Evolutionary conservation across 768 basidiomycete genomes (phyloP).

Genomic region (Crepidotus variabilis): DNA sequence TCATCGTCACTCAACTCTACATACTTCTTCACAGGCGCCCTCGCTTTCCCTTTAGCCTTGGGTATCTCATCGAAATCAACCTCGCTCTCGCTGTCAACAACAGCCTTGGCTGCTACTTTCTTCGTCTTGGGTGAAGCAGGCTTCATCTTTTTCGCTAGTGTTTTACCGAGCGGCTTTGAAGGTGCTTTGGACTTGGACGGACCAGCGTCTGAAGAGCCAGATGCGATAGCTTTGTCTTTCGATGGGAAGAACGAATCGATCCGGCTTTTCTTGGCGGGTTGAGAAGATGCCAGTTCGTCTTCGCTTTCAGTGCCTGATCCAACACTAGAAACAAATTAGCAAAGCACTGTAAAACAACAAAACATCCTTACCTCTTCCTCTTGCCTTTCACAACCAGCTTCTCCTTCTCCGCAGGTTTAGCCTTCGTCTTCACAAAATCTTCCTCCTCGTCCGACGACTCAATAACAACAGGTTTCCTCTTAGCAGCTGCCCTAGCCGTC

Average conservation of each 20-base stretch:
- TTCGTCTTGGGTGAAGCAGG: constrained; percentile 49
- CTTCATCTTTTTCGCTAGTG: constrained; percentile 55
- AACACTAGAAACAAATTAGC: background rate
- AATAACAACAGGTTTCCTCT: constrained; percentile 12
- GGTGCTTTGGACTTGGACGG: background rate
- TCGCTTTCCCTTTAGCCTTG: constrained; percentile 24
- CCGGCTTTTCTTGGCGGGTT: constrained; percentile 5
- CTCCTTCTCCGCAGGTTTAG: constrained; percentile 18
- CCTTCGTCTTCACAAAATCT: background rate
- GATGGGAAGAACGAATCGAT: constrained; percentile 5
- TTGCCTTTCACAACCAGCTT: constrained; percentile 31
- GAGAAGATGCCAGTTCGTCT: background rate
- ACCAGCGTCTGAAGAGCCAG: background rate
- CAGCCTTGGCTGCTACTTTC: constrained; percentile 44
- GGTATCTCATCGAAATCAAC: constrained; percentile 40
- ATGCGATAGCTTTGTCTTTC: background rate
- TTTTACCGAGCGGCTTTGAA: constrained; percentile 15
- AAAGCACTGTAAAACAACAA: background rate
- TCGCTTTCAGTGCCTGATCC: constrained; percentile 15
- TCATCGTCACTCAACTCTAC: constrained; percentile 46
- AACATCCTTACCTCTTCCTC: constrained; percentile 57
- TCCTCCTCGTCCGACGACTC: constrained; percentile 26
- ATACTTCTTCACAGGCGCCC: constrained; percentile 52
- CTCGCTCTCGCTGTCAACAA: constrained; percentile 36
- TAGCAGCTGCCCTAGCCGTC: constrained; percentile 7